These are phyloP conservation scores for Filobasidium wieringae DNA, from an alignment of 768 basidiomycete genomes.

Conservation along the genomic window DNA sequence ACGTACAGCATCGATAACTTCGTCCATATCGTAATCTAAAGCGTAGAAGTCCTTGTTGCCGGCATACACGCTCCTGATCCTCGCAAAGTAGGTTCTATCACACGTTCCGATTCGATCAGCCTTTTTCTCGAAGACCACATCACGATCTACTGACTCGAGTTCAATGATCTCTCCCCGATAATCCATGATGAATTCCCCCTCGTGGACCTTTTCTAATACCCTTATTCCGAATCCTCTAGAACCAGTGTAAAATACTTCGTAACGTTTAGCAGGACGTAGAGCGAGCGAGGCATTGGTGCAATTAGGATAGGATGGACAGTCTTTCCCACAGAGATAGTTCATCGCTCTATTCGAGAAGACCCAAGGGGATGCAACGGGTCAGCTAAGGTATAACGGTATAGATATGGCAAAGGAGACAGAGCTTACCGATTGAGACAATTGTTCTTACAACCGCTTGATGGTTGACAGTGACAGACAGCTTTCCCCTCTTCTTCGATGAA, in stretches of 20 bases:
- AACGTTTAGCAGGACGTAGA: slow-evolving; percentile 20
- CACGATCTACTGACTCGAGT: slow-evolving; percentile 24
- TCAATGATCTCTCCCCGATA: slow-evolving; percentile 39
- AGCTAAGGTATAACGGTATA: neutral
- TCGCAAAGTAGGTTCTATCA: slow-evolving; percentile 28
- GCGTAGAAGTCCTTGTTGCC: slow-evolving; percentile 38
- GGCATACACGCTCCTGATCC: slow-evolving; percentile 30
- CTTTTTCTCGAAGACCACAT: neutral
- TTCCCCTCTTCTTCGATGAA: neutral
- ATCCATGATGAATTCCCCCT: slow-evolving; percentile 40
- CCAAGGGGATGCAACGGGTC: neutral
- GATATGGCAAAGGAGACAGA: neutral
- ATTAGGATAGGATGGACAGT: slow-evolving; percentile 33
- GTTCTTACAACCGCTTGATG: slow-evolving; percentile 31
- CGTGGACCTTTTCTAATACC: slow-evolving; percentile 28
- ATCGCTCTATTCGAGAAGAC: slow-evolving; percentile 23
- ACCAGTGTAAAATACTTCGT: slow-evolving; percentile 38
- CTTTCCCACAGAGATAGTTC: slow-evolving; percentile 40
- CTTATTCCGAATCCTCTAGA: slow-evolving; percentile 38
- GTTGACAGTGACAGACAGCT: slow-evolving; percentile 35
- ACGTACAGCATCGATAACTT: slow-evolving; percentile 40
- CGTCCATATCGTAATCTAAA: slow-evolving; percentile 40
- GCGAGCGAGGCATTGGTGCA: slow-evolving; percentile 37
- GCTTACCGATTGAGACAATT: slow-evolving; percentile 37
- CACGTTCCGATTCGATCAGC: neutral